Base-by-base conservation (phyloP, 2,329 filamentous ascomycete species). In the Xylaria multiplex region DNA sequence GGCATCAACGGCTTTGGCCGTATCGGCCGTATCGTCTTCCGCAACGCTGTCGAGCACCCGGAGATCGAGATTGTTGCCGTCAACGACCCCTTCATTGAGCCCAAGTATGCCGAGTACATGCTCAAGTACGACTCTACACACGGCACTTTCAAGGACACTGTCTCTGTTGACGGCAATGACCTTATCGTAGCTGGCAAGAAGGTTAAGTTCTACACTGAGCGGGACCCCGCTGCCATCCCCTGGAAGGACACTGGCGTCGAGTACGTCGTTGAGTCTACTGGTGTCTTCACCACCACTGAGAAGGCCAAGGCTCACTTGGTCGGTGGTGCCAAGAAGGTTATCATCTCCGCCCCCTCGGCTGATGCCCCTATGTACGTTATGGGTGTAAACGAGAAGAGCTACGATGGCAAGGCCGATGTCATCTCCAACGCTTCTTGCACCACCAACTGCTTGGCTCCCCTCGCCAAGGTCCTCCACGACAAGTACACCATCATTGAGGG, bases 301-400 rank as follows among this genome's bases (percentile, higher is more conserved):
- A 97, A 97, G 92, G 95, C 95, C 81, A 88, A 87, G 79, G 92
- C 92, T 77, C 95, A 98, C 85, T 90, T 98, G 86, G 91, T 92
- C 85, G 95, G 94, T 81, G 95, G 95, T 82, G 95, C 95, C 82
- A 97, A 97, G 93, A 97, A 97, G 90, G 95, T 94, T 82, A 85
- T 94, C 87, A 94, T 95, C 88, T 96, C 92, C 75, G 92, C 93
- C 79, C 93, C 93, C 78, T 96, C 93, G 70, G 91, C 92, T 75
- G 96, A 99, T 86, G 96, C 96, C 79, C 95, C 95, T 81, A 99
- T 99, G 96, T 99, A 96, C 90, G 96, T 99, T 81, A 96, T 97
- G 90, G 96, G 96, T 81, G 96, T 99, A 86, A 99, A 98, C 89
- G 87, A 98, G 85, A 88, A 94, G 82, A 87, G 84, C 77, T 98